These are phyloP conservation scores for Carex sylvatica DNA, from an alignment of 202 grass and related monocot genomes.

Conservation along the genomic window DNA sequence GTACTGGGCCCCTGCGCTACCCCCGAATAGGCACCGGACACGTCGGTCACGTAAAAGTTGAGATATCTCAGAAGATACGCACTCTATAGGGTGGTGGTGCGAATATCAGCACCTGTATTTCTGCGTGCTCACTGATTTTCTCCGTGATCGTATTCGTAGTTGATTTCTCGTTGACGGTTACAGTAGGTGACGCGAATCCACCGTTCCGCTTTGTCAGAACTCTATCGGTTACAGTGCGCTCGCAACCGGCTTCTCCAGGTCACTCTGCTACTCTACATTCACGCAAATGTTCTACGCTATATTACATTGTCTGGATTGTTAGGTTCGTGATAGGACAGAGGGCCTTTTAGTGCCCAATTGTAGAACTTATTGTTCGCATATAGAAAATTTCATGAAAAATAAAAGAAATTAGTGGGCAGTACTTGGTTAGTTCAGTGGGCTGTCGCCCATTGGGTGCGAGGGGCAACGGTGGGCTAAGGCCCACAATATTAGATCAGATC, in stretches of 20 bases:
- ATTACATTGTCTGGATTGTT: background rate
- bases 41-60: too few species aligned
- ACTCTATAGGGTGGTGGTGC: too few species aligned
- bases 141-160: background rate
- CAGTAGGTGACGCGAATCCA: constrained; percentile 5
- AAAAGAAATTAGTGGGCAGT: background rate
- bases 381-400: background rate
- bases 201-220: background rate
- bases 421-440: constrained; percentile 18
- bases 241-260: constrained; percentile 8
- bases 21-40: too few species aligned
- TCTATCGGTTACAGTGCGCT: background rate
- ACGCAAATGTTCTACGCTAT: background rate
- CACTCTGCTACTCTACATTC: background rate
- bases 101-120: background rate
- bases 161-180: background rate
- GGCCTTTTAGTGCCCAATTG: too few species aligned
- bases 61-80: too few species aligned
- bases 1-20: too few species aligned
- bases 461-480: constrained; percentile 6
- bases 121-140: background rate
- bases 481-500: constrained; percentile 3
- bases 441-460: constrained; percentile 17
- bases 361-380: background rate
- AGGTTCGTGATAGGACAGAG: background rate